Percentiles rank a stretch among this genome's conserved stretches.
These are phyloP conservation scores for Xerocomellus intermedius DNA, from an alignment of 768 basidiomycete genomes.

Conservation along the genomic window DNA sequence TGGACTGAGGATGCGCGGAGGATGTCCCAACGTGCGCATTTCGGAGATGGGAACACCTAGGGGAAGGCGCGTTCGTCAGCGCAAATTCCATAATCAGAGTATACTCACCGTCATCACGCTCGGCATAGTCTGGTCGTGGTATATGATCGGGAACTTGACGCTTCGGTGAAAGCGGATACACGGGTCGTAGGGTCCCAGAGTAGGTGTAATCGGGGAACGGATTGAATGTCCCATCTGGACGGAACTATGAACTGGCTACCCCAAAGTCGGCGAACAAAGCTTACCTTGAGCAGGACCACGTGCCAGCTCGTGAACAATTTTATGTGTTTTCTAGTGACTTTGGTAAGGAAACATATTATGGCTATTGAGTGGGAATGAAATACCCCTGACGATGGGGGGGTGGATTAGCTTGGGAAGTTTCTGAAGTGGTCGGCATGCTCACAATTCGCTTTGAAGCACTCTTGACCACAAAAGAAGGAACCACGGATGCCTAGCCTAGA, in stretches of 20 bases:
- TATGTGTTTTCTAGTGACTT: conserved; percentile 71
- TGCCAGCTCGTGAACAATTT: conserved; percentile 68
- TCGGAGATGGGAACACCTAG: conserved; percentile 63
- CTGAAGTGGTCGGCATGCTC: conserved; percentile 34
- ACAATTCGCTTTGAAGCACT: conserved; percentile 96
- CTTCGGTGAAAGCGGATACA: conserved; percentile 82
- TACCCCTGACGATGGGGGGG: conserved; percentile 25
- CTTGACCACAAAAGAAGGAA: conserved; percentile 91
- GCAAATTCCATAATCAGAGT: background rate
- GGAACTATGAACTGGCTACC: background rate
- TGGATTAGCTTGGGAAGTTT: background rate
- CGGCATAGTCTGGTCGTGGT: conserved; percentile 82
- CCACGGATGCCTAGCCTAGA: conserved; percentile 74
- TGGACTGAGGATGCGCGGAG: conserved; percentile 59
- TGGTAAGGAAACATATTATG: background rate
- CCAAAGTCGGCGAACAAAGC: background rate
- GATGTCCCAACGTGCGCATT: conserved; percentile 52
- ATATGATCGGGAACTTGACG: conserved; percentile 83
- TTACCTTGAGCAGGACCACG: conserved; percentile 26
- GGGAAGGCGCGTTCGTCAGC: conserved; percentile 1
- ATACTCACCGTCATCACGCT: conserved; percentile 53
- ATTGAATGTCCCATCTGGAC: conserved; percentile 71
- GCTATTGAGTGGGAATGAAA: background rate
- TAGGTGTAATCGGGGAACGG: conserved; percentile 76
- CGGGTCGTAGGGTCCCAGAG: conserved; percentile 76